Conservation (phyloP, 1,139 yeast species). For the Taphrina pruni region DNA sequence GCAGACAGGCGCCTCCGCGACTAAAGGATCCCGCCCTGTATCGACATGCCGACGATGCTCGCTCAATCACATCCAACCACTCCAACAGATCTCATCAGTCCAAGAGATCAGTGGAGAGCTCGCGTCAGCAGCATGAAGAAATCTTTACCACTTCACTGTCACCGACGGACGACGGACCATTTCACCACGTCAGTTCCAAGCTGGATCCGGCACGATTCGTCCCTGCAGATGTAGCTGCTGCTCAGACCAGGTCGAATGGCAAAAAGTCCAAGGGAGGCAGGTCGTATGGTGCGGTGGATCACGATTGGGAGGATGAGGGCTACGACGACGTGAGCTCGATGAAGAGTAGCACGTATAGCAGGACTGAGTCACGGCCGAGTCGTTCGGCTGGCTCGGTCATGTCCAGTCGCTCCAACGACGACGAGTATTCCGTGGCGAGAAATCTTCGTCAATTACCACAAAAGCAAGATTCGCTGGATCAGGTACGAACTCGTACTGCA, state of each 20-base stretch:
- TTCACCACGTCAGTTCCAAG: slow-evolving; percentile 25
- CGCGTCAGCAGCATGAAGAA: slow-evolving; percentile 6
- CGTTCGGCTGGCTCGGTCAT: slow-evolving; percentile 5
- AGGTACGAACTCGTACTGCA: neutral
- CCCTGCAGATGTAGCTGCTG: slow-evolving; percentile 5
- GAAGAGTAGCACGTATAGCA: neutral
- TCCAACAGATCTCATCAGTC: slow-evolving; percentile 5
- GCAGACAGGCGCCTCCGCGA: neutral
- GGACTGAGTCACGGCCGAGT: neutral
- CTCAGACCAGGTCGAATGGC: neutral
- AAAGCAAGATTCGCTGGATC: neutral
- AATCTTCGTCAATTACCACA: neutral
- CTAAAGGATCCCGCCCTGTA: neutral
- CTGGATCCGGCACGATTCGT: slow-evolving; percentile 20
- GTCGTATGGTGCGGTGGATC: neutral
- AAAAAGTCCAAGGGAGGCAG: neutral
- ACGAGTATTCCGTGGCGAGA: neutral
- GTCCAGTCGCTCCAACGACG: neutral
- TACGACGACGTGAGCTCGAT: slow-evolving; percentile 2
- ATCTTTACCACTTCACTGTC: slow-evolving; percentile 3
- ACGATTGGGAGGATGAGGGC: slow-evolving; percentile 24
- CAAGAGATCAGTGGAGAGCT: slow-evolving; percentile 2
- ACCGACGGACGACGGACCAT: slow-evolving; percentile 20
- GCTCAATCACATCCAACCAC: slow-evolving; percentile 24
- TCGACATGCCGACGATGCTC: slow-evolving; percentile 22